These are phyloP conservation scores for Elsinoe necatrix DNA, from an alignment of 2,329 filamentous ascomycete species.

Conservation along the genomic window DNA sequence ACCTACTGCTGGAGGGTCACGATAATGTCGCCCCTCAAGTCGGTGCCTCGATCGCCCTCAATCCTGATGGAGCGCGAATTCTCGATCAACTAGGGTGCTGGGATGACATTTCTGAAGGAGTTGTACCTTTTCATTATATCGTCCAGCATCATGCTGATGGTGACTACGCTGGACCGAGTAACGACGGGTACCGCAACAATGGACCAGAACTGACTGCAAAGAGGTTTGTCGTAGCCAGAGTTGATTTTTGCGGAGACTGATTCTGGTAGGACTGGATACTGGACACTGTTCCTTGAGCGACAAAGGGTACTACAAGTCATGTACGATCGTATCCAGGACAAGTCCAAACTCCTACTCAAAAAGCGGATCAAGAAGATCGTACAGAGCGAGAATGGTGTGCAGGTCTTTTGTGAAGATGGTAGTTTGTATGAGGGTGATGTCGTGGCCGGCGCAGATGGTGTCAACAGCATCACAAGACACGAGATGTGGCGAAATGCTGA, in stretches of 20 bases:
- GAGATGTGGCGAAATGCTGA: slow-evolving; percentile 24
- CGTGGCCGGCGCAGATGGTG: slow-evolving; percentile 25
- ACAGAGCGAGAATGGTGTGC: slow-evolving; percentile 1
- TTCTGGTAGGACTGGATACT: slow-evolving; percentile 17
- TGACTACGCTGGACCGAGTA: not conserved
- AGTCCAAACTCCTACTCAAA: slow-evolving; percentile 18
- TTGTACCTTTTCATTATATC: not conserved
- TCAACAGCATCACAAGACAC: slow-evolving; percentile 22
- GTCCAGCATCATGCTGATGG: not conserved
- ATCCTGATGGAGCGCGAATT: slow-evolving; percentile 37
- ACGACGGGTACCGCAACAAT: not conserved
- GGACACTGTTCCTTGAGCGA: slow-evolving; percentile 24
- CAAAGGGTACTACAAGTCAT: slow-evolving; percentile 24
- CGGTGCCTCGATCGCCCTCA: slow-evolving; percentile 42
- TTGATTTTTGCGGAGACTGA: not conserved
- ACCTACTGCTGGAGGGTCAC: slow-evolving; percentile 41
- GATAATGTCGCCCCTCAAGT: slow-evolving; percentile 36
- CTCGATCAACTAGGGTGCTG: slow-evolving; percentile 44
- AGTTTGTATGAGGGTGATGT: slow-evolving; percentile 22
- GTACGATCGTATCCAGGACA: slow-evolving; percentile 20
- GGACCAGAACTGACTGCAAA: slow-evolving; percentile 4
- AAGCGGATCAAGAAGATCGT: slow-evolving; percentile 13
- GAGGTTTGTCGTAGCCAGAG: not conserved
- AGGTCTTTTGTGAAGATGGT: slow-evolving; percentile 14
- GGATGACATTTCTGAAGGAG: slow-evolving; percentile 24